Percentiles rank a stretch among this genome's conserved stretches.
phyloP scores from a whole-genome alignment of 352 stramenopile species.

The Blastocystis sp. region DNA sequence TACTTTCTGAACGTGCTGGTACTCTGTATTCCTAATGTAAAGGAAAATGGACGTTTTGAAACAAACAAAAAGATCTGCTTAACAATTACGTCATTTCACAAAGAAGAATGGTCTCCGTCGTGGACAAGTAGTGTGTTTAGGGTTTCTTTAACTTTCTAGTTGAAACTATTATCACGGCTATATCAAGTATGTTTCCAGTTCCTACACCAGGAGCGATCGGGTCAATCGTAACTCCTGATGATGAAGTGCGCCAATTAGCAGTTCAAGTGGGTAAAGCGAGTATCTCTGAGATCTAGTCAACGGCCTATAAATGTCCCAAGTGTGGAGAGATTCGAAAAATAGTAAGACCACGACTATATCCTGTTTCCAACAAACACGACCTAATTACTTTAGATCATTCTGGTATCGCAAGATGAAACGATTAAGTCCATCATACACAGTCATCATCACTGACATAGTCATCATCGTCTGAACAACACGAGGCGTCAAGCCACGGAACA shows the following conservation, averaged over 20 bases:
- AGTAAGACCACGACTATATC: conserved; percentile 64
- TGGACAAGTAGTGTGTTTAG: conserved; percentile 67
- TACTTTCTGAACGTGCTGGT: conserved; percentile 80
- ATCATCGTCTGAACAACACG: conserved; percentile 13
- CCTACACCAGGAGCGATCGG: conserved; percentile 74
- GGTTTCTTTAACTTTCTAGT: conserved; percentile 65
- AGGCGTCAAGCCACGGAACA: conserved; percentile 46
- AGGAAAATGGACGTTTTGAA: conserved; percentile 89
- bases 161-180: conserved; percentile 89
- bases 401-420: conserved; percentile 23
- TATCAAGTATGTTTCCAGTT: conserved; percentile 91
- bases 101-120: conserved; percentile 90
- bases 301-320: conserved; percentile 74
- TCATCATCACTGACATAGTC: conserved; percentile 53
- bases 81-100: conserved; percentile 91
- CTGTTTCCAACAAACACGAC: conserved; percentile 12
- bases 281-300: conserved; percentile 67
- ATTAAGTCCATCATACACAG: conserved; percentile 36
- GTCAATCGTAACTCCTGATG: conserved; percentile 72
- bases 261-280: conserved; percentile 67
- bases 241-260: conserved; percentile 71
- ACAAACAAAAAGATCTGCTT: conserved; percentile 96
- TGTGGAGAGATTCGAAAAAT: conserved; percentile 73
- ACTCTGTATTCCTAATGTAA: background rate
- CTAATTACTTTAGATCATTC: background rate